Evolutionary conservation across 768 basidiomycete species (phyloP), one percentile per base, ranked within the genome.

Genomic region (Phanerochaete sordida): DNA sequence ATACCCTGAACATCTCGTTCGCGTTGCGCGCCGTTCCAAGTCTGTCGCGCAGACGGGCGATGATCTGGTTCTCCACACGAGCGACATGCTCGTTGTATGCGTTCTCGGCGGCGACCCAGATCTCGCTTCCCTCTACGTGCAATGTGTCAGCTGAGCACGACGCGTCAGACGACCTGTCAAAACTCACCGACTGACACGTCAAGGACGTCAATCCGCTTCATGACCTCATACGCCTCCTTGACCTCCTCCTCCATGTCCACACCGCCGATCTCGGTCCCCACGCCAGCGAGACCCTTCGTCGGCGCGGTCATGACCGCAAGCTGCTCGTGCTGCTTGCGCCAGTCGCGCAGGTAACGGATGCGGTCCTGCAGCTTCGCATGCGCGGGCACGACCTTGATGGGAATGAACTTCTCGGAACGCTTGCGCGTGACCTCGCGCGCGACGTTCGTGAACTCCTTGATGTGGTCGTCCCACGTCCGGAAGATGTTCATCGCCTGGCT

Each of bases 201-300:
- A 57, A 99, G 77, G 3, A 97, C 93, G 68, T 98, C 95, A 61
- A 97, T 94, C 66, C 93, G 85, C 80, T 97, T 98, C 68, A 99
- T 84, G n/a, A 90, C 87, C 70, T 99, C 96, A 72, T 98, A 99
- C 13, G 93, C 94, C 71, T 93, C 88, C 72, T 92, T 89, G 45
- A 98, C 95, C 72, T 98, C 96, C 68, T 94, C 94, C 70, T 95
- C 95, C 95, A 98, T 97, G 69, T 98, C 94, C 82, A 98, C 89
- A 2, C 93, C 94, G 1, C 90, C 88, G 16, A 91, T 84, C 61
- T 93, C 88, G 67, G 86, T 82, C 3, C 89, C 86, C 7, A 85
- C 80, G 37, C 86, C 79, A 3, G 85, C 86, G 19, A 95, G 74
- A 2, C 93, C 95, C 68, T 91, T 92, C 37, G 93, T 94, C 26